phyloP scores from a whole-genome alignment of 2,329 filamentous ascomycete species.

The Colletotrichum tropicicola region DNA sequence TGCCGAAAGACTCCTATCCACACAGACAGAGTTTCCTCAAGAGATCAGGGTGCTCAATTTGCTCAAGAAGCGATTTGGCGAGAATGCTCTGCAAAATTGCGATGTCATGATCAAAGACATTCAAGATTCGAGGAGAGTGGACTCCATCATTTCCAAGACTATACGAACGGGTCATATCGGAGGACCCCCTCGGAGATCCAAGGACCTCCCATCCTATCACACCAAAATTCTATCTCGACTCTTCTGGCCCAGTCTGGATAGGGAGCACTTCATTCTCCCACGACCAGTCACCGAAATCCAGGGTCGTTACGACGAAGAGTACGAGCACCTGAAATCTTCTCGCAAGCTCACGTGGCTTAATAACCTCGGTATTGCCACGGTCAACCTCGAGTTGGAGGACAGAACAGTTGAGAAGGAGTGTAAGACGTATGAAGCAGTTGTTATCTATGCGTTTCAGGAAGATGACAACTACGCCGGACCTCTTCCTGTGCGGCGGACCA shows the following conservation, averaged over 20 bases:
- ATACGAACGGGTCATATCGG: constrained; percentile 28
- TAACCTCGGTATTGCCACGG: constrained; percentile 79
- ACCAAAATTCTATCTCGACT: constrained; percentile 90
- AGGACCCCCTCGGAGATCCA: constrained; percentile 32
- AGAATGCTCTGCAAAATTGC: constrained; percentile 86
- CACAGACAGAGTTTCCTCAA: constrained; percentile 76
- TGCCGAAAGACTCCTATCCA: constrained; percentile 79
- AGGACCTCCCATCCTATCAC: constrained; percentile 61
- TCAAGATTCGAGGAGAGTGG: constrained; percentile 80
- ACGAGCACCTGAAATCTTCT: constrained; percentile 81
- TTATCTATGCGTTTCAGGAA: constrained; percentile 83
- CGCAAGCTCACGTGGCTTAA: constrained; percentile 91
- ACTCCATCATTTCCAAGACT: constrained; percentile 69
- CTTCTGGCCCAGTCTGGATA: constrained; percentile 88
- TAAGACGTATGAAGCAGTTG: constrained; percentile 85
- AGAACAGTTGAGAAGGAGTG: constrained; percentile 77
- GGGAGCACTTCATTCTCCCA: constrained; percentile 74
- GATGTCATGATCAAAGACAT: constrained; percentile 98
- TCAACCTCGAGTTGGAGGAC: constrained; percentile 86
- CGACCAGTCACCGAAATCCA: constrained; percentile 67
- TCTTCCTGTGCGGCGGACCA: constrained; percentile 48
- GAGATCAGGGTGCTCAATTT: constrained; percentile 86
- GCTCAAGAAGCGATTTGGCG: constrained; percentile 88
- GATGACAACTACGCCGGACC: constrained; percentile 47
- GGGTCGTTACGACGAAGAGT: constrained; percentile 76